phyloP scores from a whole-genome alignment of 306 rosid genomes.

The Dicorynia guianensis region DNA sequence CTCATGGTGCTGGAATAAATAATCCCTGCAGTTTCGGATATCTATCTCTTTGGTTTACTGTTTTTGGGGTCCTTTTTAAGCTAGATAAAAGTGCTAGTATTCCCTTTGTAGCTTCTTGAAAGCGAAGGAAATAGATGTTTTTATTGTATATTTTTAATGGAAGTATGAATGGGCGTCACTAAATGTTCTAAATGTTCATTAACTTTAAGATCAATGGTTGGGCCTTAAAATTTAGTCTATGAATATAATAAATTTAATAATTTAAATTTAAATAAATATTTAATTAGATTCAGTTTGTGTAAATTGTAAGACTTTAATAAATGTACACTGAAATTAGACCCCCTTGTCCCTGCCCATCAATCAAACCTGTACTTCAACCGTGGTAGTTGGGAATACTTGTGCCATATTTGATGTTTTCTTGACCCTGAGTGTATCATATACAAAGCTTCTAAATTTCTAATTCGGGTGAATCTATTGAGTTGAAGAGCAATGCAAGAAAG shows the following conservation, averaged over 20 bases:
- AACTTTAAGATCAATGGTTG: no score
- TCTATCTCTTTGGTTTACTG: no score
- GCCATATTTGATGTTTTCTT: neutral
- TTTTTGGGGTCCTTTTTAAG: neutral
- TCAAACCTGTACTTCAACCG: neutral
- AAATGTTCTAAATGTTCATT: neutral
- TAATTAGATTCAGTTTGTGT: no score
- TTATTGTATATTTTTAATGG: neutral
- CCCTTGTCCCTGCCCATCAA: neutral
- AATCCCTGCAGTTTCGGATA: no score
- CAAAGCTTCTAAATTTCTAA: conserved; percentile 13
- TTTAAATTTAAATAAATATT: no score
- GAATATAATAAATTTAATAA: no score
- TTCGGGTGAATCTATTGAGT: neutral
- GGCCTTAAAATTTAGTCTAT: no score
- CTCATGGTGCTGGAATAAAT: no score
- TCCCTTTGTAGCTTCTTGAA: neutral
- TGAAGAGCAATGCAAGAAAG: conserved; percentile 4
- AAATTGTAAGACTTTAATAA: no score
- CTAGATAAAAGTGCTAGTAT: neutral
- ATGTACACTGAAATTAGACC: neutral
- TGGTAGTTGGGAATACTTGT: neutral
- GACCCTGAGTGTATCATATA: neutral
- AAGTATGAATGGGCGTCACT: neutral
- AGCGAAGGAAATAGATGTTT: neutral